Percentiles rank a stretch among this genome's conserved stretches.
Evolutionary conservation across 306 rosid genomes (phyloP).

Genomic region (Begonia fuchsioides): DNA sequence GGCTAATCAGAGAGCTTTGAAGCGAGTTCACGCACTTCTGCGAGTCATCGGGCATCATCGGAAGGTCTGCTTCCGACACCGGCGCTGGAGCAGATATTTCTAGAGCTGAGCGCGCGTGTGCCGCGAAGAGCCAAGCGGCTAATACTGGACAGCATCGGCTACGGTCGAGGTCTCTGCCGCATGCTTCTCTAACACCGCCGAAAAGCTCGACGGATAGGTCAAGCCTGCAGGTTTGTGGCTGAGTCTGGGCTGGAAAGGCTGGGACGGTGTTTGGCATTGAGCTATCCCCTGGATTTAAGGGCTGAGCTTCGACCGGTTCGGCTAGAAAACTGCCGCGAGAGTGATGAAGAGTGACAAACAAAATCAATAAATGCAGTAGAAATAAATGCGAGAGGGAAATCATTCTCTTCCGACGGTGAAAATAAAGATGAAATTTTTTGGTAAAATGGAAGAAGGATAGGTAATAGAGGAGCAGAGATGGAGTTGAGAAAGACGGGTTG

Average conservation of each 20-base stretch:
- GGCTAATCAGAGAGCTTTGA: constrained; percentile 45
- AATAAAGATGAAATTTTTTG: no score
- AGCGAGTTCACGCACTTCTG: constrained; percentile 89
- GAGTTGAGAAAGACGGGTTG: neutral
- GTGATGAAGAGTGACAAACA: neutral
- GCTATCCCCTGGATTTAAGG: constrained; percentile 38
- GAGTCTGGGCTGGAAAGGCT: constrained; percentile 64
- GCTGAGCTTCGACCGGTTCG: constrained; percentile 45
- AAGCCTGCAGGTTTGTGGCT: constrained; percentile 47
- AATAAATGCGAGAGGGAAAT: neutral
- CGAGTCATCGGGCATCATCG: constrained; percentile 96
- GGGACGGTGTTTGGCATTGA: constrained; percentile 65
- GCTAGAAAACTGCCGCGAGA: constrained; percentile 17
- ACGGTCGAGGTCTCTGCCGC: constrained; percentile 80
- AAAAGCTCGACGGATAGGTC: constrained; percentile 92
- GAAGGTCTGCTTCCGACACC: constrained; percentile 25
- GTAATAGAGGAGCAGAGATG: no score
- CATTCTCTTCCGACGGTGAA: neutral
- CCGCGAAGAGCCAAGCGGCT: constrained; percentile 96
- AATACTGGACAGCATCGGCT: constrained; percentile 94
- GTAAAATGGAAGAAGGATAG: no score
- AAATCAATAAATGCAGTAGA: neutral
- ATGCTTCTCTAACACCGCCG: constrained; percentile 88
- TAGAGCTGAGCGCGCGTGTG: constrained; percentile 77
- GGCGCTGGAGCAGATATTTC: constrained; percentile 30